Evolutionary conservation across 1,284 basidiomycete genomes (phyloP).

Genomic region (Cyathus olla): DNA sequence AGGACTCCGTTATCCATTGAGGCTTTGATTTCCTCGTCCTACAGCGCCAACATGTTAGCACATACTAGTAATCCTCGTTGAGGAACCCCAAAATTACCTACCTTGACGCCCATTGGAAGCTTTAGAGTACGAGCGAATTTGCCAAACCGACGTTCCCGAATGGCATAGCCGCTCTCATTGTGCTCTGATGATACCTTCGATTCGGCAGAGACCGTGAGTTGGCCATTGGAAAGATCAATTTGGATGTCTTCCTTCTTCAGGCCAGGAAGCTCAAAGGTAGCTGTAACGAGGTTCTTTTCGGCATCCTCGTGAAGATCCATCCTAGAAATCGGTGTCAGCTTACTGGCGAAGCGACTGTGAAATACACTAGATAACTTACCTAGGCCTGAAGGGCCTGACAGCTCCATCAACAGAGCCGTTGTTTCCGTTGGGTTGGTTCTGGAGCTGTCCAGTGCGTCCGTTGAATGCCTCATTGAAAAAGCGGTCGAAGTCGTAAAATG

Average conservation of each 20-base stretch:
- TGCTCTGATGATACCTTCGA: background rate
- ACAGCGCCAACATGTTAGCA: too few relatives aligned
- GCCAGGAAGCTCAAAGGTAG: constrained; percentile 2
- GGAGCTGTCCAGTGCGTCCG: background rate
- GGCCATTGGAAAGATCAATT: background rate
- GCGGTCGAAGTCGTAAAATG: constrained; percentile 3
- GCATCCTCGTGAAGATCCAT: constrained; percentile 4
- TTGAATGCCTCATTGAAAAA: background rate
- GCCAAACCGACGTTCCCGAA: constrained; percentile 1
- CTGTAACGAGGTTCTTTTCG: constrained; percentile 3
- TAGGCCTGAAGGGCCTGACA: constrained; percentile 1
- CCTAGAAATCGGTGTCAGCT: background rate
- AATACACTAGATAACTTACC: background rate
- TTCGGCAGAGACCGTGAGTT: background rate
- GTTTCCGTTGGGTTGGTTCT: background rate
- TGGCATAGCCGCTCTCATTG: background rate
- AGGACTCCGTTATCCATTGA: constrained; percentile 3
- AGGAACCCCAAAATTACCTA: background rate
- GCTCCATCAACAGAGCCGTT: background rate
- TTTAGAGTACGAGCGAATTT: background rate
- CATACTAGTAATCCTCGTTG: background rate
- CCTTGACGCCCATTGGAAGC: background rate
- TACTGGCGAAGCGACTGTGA: too few relatives aligned
- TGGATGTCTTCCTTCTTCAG: constrained; percentile 1
- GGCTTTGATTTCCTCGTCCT: constrained; percentile 2